Evolutionary conservation across 306 rosid species (phyloP).

Genomic region (Quercus parvula): DNA sequence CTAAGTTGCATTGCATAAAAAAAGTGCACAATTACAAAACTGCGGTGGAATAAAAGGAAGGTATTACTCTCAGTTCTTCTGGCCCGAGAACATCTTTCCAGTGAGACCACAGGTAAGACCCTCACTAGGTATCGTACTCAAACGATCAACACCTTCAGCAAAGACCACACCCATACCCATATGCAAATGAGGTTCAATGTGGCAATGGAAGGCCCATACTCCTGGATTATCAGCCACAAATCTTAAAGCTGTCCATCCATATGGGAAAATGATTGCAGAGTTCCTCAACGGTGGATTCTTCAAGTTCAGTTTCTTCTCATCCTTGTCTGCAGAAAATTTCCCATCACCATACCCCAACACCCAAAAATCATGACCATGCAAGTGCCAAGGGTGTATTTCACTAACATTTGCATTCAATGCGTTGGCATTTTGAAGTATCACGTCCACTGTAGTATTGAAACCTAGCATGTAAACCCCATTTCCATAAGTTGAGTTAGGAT

Average conservation of each 20-base stretch:
- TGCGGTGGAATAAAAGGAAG: no score
- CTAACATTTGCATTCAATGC: conserved; percentile 32
- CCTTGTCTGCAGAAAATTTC: conserved; percentile 30
- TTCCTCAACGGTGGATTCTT: conserved; percentile 68
- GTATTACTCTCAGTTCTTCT: conserved; percentile 5
- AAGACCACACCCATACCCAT: conserved; percentile 93
- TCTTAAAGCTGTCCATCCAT: conserved; percentile 81
- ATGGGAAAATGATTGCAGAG: conserved; percentile 61
- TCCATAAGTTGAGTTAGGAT: conserved; percentile 33
- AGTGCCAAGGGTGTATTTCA: conserved; percentile 90
- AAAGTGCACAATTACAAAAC: no score
- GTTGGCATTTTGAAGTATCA: conserved; percentile 71
- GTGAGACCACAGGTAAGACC: conserved; percentile 63
- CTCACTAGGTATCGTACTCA: conserved; percentile 31
- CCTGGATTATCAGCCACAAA: conserved; percentile 84
- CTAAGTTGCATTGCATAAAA: no score
- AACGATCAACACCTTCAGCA: conserved; percentile 45
- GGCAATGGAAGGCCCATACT: conserved; percentile 92
- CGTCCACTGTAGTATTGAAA: conserved; percentile 39
- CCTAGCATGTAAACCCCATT: conserved; percentile 51
- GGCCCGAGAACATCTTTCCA: conserved; percentile 9
- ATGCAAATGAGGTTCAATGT: conserved; percentile 84
- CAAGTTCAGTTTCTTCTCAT: conserved; percentile 47
- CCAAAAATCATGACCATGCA: conserved; percentile 94
- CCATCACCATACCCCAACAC: conserved; percentile 85